phyloP scores from a whole-genome alignment of 495 filamentous ascomycete genomes.

The Pyrenula massariospora region DNA sequence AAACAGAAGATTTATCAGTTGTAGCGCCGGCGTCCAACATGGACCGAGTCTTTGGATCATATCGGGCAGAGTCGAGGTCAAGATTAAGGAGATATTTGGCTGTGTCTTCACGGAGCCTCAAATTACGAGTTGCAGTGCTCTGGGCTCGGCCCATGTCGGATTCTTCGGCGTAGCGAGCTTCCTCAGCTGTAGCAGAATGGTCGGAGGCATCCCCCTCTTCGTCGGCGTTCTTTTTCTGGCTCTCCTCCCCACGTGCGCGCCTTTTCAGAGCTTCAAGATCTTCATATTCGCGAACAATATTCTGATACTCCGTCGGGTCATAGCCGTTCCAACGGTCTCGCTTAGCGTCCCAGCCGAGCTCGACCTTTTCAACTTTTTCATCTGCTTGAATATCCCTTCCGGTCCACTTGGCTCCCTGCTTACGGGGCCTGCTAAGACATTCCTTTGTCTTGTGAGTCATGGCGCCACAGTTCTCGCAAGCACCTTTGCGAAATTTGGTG shows the following conservation, averaged over 20 bases:
- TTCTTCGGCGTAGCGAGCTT: conserved; percentile 84
- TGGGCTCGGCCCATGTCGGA: conserved; percentile 93
- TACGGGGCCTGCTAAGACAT: conserved; percentile 80
- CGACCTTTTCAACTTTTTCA: conserved; percentile 73
- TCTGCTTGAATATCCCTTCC: conserved; percentile 90
- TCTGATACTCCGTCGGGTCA: conserved; percentile 73
- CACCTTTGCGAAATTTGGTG: conserved; percentile 94
- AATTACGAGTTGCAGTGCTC: conserved; percentile 76
- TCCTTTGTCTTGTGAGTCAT: conserved; percentile 94
- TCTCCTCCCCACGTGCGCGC: conserved; percentile 23
- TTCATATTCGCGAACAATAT: conserved; percentile 79
- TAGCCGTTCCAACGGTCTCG: conserved; percentile 96
- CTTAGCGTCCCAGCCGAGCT: conserved; percentile 95
- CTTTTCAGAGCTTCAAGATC: conserved; percentile 73
- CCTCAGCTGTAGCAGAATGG: conserved; percentile 43
- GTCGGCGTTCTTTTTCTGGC: conserved; percentile 14
- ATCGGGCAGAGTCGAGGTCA: conserved; percentile 92
- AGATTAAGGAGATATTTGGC: conserved; percentile 96
- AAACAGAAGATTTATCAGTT: conserved; percentile 65
- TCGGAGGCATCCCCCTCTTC: conserved; percentile 26
- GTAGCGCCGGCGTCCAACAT: conserved; percentile 73
- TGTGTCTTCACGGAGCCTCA: conserved; percentile 90
- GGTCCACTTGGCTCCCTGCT: conserved; percentile 84
- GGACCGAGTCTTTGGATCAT: conserved; percentile 91
- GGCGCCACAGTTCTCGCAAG: conserved; percentile 95